Evolutionary conservation across 2,329 filamentous ascomycete genomes (phyloP).

Genomic region (Paracorniculantispora psalliotae): DNA sequence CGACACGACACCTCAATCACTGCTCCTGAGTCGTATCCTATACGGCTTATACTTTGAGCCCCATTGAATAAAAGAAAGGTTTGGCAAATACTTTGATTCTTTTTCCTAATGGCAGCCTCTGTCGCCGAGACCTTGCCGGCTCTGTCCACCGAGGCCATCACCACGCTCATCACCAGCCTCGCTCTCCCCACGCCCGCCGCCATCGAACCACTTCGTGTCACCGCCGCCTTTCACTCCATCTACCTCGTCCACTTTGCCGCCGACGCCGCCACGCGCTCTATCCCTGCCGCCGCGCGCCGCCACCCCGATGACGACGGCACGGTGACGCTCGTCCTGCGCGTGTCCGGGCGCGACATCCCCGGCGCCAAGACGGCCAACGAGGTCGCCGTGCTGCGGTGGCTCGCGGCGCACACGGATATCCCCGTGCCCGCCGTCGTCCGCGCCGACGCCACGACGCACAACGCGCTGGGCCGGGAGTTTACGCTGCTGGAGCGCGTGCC

Average conservation of each 20-base stretch:
- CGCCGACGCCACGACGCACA: conserved; percentile 23
- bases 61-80: too few relatives aligned
- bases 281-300: background rate
- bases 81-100: too few relatives aligned
- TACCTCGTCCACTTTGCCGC: conserved; percentile 20
- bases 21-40: too few relatives aligned
- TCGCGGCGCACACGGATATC: conserved; percentile 27
- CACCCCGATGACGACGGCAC: conserved; percentile 4
- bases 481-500: conserved; percentile 25
- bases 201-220: conserved; percentile 18
- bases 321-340: conserved; percentile 26
- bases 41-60: too few relatives aligned
- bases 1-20: background rate
- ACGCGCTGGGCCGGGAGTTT: conserved; percentile 28
- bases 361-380: conserved; percentile 34
- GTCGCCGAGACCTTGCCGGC: background rate
- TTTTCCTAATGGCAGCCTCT: background rate
- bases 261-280: background rate
- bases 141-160: conserved; percentile 28
- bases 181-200: conserved; percentile 15
- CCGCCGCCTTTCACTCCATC: conserved; percentile 24
- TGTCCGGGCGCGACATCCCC: conserved; percentile 31
- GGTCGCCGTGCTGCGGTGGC: conserved; percentile 30
- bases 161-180: conserved; percentile 16
- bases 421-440: conserved; percentile 28